phyloP scores from a whole-genome alignment of 164 flowering plant genomes.

The Stephania cephalantha region DNA sequence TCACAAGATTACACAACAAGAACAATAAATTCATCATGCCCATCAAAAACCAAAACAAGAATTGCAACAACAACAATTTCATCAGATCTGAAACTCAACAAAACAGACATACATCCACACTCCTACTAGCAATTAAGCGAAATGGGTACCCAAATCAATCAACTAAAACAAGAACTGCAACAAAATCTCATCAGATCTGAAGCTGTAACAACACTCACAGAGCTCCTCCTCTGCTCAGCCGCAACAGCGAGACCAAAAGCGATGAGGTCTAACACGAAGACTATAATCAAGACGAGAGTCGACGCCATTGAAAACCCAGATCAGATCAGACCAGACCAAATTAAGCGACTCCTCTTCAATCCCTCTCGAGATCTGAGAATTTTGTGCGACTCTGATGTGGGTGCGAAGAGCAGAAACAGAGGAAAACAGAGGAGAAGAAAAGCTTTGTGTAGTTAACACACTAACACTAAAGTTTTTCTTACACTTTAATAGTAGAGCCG shows the following conservation, averaged over 20 bases:
- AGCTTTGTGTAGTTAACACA: background rate
- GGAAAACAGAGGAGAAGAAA: constrained; percentile 4
- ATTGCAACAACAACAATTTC: background rate
- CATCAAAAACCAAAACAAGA: background rate
- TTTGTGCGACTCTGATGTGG: no score
- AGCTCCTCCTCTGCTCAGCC: constrained; percentile 80
- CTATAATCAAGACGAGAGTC: constrained; percentile 28
- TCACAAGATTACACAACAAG: background rate
- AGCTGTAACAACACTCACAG: constrained; percentile 31
- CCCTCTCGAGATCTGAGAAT: background rate
- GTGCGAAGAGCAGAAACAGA: background rate
- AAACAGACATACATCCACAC: no score
- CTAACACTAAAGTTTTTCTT: background rate
- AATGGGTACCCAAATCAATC: background rate
- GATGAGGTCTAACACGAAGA: constrained; percentile 44
- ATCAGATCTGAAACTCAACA: background rate
- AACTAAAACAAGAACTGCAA: background rate
- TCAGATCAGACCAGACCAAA: background rate
- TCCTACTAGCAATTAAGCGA: no score
- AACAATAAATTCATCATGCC: no score
- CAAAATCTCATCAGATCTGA: background rate
- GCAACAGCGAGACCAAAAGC: constrained; percentile 62
- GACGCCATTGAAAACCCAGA: constrained; percentile 44
- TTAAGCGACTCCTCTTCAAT: constrained; percentile 10
- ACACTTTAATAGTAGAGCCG: background rate